Percentiles rank a stretch among this genome's conserved stretches.
phyloP scores from a whole-genome alignment of 768 basidiomycete genomes.

The Mrakia gelida region DNA sequence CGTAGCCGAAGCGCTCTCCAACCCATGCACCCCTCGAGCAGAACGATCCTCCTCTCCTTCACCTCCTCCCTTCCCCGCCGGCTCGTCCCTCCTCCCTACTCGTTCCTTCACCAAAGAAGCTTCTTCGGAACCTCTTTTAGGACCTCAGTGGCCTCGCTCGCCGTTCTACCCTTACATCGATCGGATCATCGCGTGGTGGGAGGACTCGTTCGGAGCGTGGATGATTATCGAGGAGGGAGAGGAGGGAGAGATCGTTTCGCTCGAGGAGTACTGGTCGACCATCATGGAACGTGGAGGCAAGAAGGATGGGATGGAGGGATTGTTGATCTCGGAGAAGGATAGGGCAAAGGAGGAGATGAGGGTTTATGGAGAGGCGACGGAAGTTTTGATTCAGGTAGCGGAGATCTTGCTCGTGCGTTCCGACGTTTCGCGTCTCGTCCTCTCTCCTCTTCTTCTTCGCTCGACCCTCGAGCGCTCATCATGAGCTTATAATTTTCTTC shows the following conservation, averaged over 20 bases:
- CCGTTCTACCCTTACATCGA: constrained; percentile 17
- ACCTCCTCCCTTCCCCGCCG: background rate
- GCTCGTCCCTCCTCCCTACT: background rate
- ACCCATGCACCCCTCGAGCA: background rate
- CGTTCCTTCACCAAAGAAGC: background rate
- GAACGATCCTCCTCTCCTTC: background rate
- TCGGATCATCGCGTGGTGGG: constrained; percentile 15
- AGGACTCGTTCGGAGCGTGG: constrained; percentile 15
- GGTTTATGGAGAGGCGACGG: background rate
- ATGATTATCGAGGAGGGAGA: constrained; percentile 7
- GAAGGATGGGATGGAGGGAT: background rate
- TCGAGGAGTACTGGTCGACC: constrained; percentile 22
- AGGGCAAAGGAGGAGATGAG: background rate
- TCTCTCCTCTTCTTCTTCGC: too few relatives aligned
- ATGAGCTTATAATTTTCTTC: too few relatives aligned
- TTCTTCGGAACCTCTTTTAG: background rate
- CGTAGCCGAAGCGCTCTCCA: background rate
- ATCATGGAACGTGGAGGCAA: background rate
- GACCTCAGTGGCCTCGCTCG: background rate
- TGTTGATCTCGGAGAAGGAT: background rate
- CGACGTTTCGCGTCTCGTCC: too few relatives aligned
- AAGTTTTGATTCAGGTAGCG: background rate
- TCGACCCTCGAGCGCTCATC: too few relatives aligned
- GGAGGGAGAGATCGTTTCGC: background rate
- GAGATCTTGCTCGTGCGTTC: background rate